Conservation (phyloP, 1,139 yeast genomes). For the Debaryomyces fabryi region DNA sequence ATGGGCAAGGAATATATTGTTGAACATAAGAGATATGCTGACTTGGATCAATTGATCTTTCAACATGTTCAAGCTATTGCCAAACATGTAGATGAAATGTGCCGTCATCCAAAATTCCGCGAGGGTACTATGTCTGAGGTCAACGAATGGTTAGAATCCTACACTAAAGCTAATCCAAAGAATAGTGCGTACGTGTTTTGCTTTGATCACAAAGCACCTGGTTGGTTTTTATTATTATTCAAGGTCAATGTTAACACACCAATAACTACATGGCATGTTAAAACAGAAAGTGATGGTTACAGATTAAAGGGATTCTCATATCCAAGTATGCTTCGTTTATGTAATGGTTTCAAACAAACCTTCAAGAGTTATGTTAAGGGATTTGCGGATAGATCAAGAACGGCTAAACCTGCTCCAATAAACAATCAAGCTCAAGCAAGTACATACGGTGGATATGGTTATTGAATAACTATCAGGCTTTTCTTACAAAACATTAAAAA, state of each 20-base stretch:
- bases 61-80: slow-evolving; percentile 87
- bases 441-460: slow-evolving; percentile 35
- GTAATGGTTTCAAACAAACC: slow-evolving; percentile 88
- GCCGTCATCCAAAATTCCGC: slow-evolving; percentile 84
- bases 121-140: slow-evolving; percentile 81
- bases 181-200: slow-evolving; percentile 92
- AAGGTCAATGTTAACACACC: slow-evolving; percentile 74
- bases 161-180: slow-evolving; percentile 88
- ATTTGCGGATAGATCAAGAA: slow-evolving; percentile 22
- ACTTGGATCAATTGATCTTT: slow-evolving; percentile 90
- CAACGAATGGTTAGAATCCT: slow-evolving; percentile 83
- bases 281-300: slow-evolving; percentile 84
- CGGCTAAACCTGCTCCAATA: slow-evolving; percentile 17
- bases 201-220: slow-evolving; percentile 88
- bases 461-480: slow-evolving; percentile 4
- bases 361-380: slow-evolving; percentile 42
- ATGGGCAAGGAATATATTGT: slow-evolving; percentile 67
- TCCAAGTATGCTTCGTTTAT: slow-evolving; percentile 82
- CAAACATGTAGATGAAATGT: slow-evolving; percentile 81
- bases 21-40: slow-evolving; percentile 73
- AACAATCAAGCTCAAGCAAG: slow-evolving; percentile 19
- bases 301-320: slow-evolving; percentile 77
- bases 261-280: slow-evolving; percentile 86
- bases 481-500: not conserved
- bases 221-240: slow-evolving; percentile 85